Percentiles rank a stretch among this genome's conserved stretches.
Evolutionary conservation across 2,329 filamentous ascomycete genomes (phyloP).

Genomic region (Trichophyton simii): DNA sequence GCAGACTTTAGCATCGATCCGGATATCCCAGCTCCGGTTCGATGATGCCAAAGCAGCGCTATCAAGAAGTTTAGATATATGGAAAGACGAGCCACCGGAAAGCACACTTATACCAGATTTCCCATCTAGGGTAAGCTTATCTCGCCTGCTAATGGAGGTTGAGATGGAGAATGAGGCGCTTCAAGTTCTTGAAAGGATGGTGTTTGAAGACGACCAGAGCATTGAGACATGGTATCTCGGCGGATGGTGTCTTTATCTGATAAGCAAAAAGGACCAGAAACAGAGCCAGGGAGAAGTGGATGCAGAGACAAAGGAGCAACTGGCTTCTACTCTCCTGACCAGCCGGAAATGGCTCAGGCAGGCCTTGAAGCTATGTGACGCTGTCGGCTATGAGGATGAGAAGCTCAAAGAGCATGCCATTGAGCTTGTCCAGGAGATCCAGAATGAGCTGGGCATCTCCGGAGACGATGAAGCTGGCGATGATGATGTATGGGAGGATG

Average conservation of each 20-base stretch:
- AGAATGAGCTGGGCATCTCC: slow-evolving; percentile 49
- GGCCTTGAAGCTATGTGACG: slow-evolving; percentile 63
- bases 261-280: slow-evolving; percentile 32
- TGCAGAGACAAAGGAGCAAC: slow-evolving; percentile 38
- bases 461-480: slow-evolving; percentile 36
- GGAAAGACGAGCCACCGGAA: slow-evolving; percentile 63
- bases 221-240: slow-evolving; percentile 96
- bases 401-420: slow-evolving; percentile 32
- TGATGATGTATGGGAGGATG: slow-evolving; percentile 39
- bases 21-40: slow-evolving; percentile 70
- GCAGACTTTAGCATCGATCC: slow-evolving; percentile 85
- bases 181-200: slow-evolving; percentile 68
- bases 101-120: slow-evolving; percentile 72
- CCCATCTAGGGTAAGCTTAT: slow-evolving; percentile 68
- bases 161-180: slow-evolving; percentile 75
- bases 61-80: slow-evolving; percentile 64
- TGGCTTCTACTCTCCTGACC: slow-evolving; percentile 54
- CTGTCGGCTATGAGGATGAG: slow-evolving; percentile 59
- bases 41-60: slow-evolving; percentile 74
- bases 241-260: slow-evolving; percentile 78
- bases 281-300: slow-evolving; percentile 16
- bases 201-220: slow-evolving; percentile 81
- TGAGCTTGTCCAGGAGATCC: slow-evolving; percentile 41
- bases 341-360: slow-evolving; percentile 74
- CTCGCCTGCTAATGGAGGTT: slow-evolving; percentile 79